Evolutionary conservation across 768 basidiomycete genomes (phyloP).

Genomic region (Gelatoporia subvermispora): DNA sequence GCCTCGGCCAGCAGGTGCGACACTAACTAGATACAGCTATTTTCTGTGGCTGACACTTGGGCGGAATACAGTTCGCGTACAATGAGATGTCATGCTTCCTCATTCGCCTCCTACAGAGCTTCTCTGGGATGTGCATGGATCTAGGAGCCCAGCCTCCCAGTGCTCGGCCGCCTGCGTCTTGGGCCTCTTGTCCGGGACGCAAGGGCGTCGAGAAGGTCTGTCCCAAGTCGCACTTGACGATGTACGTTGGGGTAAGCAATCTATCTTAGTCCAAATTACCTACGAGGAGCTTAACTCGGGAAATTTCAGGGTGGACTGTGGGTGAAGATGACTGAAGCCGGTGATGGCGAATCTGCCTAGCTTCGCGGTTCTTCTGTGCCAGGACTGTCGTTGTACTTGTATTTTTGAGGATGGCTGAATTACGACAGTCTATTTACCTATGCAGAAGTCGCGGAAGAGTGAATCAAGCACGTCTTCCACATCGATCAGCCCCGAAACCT

Average conservation of each 20-base stretch:
- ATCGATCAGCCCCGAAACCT: conserved; percentile 75
- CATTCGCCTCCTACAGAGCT: conserved; percentile 45
- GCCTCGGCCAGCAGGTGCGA: conserved; percentile 45
- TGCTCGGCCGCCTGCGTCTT: conserved; percentile 25
- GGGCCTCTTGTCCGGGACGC: conserved; percentile 29
- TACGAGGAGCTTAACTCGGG: background rate
- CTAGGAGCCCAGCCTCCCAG: conserved; percentile 30
- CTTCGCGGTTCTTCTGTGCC: too few relatives aligned
- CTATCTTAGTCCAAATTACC: background rate
- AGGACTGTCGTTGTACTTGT: too few relatives aligned
- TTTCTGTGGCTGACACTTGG: background rate
- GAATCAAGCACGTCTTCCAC: conserved; percentile 81
- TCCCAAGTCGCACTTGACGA: conserved; percentile 35
- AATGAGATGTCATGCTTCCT: conserved; percentile 52
- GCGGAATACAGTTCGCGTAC: conserved; percentile 42
- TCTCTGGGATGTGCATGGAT: conserved; percentile 38
- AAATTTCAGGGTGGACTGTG: conserved; percentile 22
- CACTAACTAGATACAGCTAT: background rate
- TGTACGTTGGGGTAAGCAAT: conserved; percentile 32
- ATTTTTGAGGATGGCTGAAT: too few relatives aligned
- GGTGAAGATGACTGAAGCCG: conserved; percentile 22
- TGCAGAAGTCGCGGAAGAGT: conserved; percentile 84
- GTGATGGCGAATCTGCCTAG: background rate
- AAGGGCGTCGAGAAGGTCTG: conserved; percentile 37
- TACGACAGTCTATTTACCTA: conserved; percentile 60